Base-by-base conservation (phyloP, 2,329 filamentous ascomycete genomes). In the Epichloe scottii region DNA sequence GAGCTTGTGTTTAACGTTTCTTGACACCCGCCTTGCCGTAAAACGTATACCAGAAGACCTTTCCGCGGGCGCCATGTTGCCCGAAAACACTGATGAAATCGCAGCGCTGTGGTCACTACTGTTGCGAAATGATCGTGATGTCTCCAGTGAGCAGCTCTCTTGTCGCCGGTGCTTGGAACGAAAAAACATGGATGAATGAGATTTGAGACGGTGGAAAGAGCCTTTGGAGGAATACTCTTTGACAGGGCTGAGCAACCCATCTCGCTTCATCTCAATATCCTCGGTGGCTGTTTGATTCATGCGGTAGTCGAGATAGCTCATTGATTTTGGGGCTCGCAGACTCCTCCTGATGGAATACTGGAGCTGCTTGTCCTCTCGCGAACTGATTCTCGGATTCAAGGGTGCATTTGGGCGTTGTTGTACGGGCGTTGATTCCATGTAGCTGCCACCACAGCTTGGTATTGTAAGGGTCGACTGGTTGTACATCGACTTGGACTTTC, bases 11-110 rank as follows among this genome's bases (percentile, higher is more conserved):
- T 75, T 84, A 39, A 89, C 59, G 0, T 75, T 77, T 15, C 71
- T 74, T 0, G 84, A 87, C 14, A 81, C 77, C 34, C 79, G 81
- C 23, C 84, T 73, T 11, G 78, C 77, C 48, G 75, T 81, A 33
- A 68, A 66, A 44, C 70, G 73, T 30, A 82, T 57, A 4, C 62
- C 60, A 7, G 57, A 53, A 10, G 60, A 60, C 48, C 63, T 68
- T 4, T 58, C 49, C 4, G 57, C 7, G 7, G 59, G 53, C 5
- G 59, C 48, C 3, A 54, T 57, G 10, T 59, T 54, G 2, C 56
- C 57, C 6, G 64, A 66, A 56, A 58, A 60, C 4, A 56, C 62
- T 12, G 56, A 68, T 21, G 64, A 63, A 10, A 67, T 55, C 41
- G 62, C 65, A 21, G 63, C 63, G 41, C 63, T 68, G 51, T 60